Evolutionary conservation across 768 basidiomycete species (phyloP), one percentile per base, ranked within the genome.

Genomic region (Phaeotremella skinneri): DNA sequence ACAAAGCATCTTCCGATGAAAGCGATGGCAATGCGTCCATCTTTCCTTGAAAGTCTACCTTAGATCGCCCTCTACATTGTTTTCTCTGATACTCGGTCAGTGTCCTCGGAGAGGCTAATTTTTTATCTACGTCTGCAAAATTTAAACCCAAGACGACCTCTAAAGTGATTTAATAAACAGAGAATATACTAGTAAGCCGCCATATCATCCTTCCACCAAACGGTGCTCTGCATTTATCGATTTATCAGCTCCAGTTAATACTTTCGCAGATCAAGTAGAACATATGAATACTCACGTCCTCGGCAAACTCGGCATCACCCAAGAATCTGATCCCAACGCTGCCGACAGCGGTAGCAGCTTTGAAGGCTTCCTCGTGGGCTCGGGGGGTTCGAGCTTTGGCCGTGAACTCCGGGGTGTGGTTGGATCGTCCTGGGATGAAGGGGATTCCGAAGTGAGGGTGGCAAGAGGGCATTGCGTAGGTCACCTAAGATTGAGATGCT

Each of bases 331-430:
- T 52, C 2, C 59, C 72, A 13, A 54, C 61, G 13, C 54, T 57
- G 0, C 67, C 72, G 7, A 73, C 42, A 16, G 67, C 72, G 9
- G 65, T 56, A 16, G 71, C 64, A 9, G 65, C 57, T 32, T 62
- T 66, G 42, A 73, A 52, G 4, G 74, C 59, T 43, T 69, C 54
- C 32, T 51, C 60, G 52, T 76, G 74, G 2, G 74, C 71, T 47
- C 63, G 64, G 11, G 55, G 52, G 21, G 68, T 64, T 17, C 52
- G 29, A 3, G 70, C 68, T 6, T 68, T 61, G 4, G 41, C 56
- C 1, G 70, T 55, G 54, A 74, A 72, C 1, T 50, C 72, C 14
- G 62, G 37, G 0, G 72, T 73, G 47, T 73, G 72, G 48, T 71
- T 73, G 23, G 54, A 62, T 5, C 49, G 34, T 17, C 61, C 63